Conservation (phyloP, 192 early-diverging fungal genomes). For the Coemansia sp. region DNA sequence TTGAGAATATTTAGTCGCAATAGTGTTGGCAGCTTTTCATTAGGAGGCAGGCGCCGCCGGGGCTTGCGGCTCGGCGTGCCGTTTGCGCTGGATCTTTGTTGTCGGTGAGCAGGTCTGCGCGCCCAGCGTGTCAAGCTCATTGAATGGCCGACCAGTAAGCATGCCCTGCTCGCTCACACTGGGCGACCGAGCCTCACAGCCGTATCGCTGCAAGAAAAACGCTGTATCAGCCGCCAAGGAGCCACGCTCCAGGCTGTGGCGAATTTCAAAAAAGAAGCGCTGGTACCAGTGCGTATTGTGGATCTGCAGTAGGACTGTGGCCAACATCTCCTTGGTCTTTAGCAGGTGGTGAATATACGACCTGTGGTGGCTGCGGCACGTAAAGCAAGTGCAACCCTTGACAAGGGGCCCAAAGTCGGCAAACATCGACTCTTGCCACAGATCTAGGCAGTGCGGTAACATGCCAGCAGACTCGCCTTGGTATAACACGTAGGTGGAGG, state of each 20-base stretch:
- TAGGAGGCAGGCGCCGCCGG: neutral
- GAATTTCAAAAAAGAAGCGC: slow-evolving; percentile 43
- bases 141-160: slow-evolving; percentile 10
- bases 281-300: slow-evolving; percentile 51
- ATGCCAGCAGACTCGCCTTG: neutral
- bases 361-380: slow-evolving; percentile 65
- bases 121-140: slow-evolving; percentile 33
- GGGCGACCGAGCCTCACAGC: neutral
- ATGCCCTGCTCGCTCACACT: neutral
- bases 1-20: no score
- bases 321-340: slow-evolving; percentile 74
- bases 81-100: slow-evolving; percentile 47
- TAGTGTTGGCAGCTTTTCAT: no score
- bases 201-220: slow-evolving; percentile 28
- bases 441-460: slow-evolving; percentile 34
- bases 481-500: slow-evolving; percentile 57
- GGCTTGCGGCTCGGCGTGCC: slow-evolving; percentile 19
- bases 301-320: slow-evolving; percentile 66
- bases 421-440: slow-evolving; percentile 59
- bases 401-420: slow-evolving; percentile 62
- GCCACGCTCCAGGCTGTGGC: slow-evolving; percentile 32
- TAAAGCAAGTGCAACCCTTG: slow-evolving; percentile 61
- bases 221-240: slow-evolving; percentile 24
- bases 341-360: slow-evolving; percentile 75
- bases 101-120: slow-evolving; percentile 37